These are phyloP conservation scores for Ceratonia siliqua DNA, from an alignment of 306 rosid genomes.

Conservation along the genomic window DNA sequence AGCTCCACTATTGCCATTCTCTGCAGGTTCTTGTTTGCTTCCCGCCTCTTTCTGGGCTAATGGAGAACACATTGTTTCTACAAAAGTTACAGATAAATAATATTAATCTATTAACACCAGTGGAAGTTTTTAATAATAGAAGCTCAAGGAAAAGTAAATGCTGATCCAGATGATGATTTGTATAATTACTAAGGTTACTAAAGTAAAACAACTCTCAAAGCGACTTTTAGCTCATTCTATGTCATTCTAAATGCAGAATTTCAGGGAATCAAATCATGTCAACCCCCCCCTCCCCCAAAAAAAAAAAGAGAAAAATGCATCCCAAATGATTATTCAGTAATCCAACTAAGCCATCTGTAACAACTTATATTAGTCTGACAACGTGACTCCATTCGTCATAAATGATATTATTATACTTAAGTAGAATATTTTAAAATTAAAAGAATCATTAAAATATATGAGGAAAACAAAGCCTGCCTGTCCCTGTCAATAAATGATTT, in stretches of 20 bases:
- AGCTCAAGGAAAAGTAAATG: constrained; percentile 31
- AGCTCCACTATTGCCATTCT: constrained; percentile 31
- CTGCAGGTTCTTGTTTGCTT: constrained; percentile 34
- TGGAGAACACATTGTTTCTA: constrained; percentile 38
- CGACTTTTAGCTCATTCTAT: not conserved
- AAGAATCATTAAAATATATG: not conserved
- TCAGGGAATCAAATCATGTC: no score
- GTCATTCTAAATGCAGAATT: no score
- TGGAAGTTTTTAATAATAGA: constrained; percentile 8
- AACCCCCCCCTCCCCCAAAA: no score
- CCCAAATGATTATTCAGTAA: not conserved
- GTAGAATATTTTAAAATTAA: not conserved
- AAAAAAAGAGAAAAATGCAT: no score
- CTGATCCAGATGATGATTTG: not conserved
- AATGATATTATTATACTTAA: not conserved
- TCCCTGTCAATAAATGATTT: not conserved
- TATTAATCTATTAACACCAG: constrained; percentile 11
- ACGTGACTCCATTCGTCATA: not conserved
- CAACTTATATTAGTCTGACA: no score
- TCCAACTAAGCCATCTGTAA: not conserved
- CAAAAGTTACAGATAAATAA: constrained; percentile 24
- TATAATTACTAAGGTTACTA: not conserved
- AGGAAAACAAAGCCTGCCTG: not conserved
- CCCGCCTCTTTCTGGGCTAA: constrained; percentile 14
- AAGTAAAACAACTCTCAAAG: not conserved